A percentile compares a stretch with the other conserved stretches of the same genome.
phyloP scores from a whole-genome alignment of 2,329 filamentous ascomycete genomes.

The Colletotrichum caudatum region DNA sequence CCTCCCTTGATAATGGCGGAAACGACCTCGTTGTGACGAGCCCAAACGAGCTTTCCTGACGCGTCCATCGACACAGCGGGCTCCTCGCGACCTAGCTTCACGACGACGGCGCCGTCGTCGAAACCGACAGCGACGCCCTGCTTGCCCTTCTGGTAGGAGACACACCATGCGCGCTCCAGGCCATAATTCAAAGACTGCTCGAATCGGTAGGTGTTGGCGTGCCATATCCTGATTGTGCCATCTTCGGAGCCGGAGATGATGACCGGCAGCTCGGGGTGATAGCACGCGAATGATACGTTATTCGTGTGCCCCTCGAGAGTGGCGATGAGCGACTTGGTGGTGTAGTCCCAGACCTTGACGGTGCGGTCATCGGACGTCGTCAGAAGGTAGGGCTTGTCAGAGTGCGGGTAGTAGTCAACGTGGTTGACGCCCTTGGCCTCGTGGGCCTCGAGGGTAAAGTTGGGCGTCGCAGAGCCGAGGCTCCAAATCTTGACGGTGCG shows the following conservation, averaged over 20 bases:
- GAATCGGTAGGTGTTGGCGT: slow-evolving; percentile 95
- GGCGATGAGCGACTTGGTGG: slow-evolving; percentile 95
- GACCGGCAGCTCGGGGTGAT: slow-evolving; percentile 95
- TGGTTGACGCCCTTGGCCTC: slow-evolving; percentile 98
- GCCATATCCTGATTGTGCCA: slow-evolving; percentile 97
- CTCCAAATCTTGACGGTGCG: slow-evolving; percentile 99
- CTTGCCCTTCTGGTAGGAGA: slow-evolving; percentile 93
- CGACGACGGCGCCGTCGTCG: slow-evolving; percentile 96
- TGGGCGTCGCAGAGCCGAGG: slow-evolving; percentile 90
- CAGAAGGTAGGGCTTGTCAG: slow-evolving; percentile 86
- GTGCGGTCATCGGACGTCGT: slow-evolving; percentile 87
- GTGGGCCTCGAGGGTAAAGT: slow-evolving; percentile 96
- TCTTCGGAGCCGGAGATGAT: slow-evolving; percentile 99
- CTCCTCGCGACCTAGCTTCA: slow-evolving; percentile 97
- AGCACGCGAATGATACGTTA: slow-evolving; percentile 98
- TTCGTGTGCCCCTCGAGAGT: slow-evolving; percentile 97
- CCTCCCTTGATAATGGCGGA: slow-evolving; percentile 95
- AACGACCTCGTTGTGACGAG: slow-evolving; percentile 93
- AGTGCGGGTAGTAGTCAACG: slow-evolving; percentile 87
- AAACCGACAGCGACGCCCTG: slow-evolving; percentile 96
- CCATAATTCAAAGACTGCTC: slow-evolving; percentile 98
- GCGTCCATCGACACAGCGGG: slow-evolving; percentile 97
- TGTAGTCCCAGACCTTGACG: slow-evolving; percentile 99
- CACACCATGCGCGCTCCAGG: slow-evolving; percentile 96
- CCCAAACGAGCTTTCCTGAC: slow-evolving; percentile 96